A percentile compares a stretch with the other conserved stretches of the same genome.
Evolutionary conservation across 164 flowering plant genomes (phyloP).

Genomic region (Cinnamomum chago): DNA sequence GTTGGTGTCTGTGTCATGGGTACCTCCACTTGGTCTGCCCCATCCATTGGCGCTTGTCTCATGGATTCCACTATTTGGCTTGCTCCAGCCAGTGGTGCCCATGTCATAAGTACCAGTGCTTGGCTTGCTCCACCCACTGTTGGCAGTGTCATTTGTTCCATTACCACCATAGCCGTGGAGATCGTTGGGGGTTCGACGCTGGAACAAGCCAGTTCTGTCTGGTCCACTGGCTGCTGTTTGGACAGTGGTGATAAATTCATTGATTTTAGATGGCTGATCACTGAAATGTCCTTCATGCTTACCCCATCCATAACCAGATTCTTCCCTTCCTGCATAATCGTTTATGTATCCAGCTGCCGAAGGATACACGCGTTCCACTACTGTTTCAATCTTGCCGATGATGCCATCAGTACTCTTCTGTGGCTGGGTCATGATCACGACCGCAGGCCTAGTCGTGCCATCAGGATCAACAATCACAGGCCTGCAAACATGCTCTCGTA

Average conservation of each 20-base stretch:
- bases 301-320: conserved; percentile 10
- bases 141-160: not conserved
- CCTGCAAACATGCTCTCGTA: conserved; percentile 24
- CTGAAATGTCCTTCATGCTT: conserved; percentile 8
- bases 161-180: not conserved
- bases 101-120: conserved; percentile 2
- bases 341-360: conserved; percentile 6
- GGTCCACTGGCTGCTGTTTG: conserved; percentile 30
- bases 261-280: conserved; percentile 26
- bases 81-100: conserved; percentile 10
- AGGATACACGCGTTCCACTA: conserved; percentile 22
- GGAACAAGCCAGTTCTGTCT: conserved; percentile 7
- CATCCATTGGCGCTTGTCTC: not conserved
- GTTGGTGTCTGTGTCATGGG: conserved; percentile 2
- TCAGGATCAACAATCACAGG: conserved; percentile 37
- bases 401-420: conserved; percentile 2
- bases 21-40: not conserved
- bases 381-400: conserved; percentile 22
- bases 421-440: conserved; percentile 14
- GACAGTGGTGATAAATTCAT: conserved; percentile 23
- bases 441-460: conserved; percentile 27
- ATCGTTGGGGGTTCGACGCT: conserved; percentile 19
- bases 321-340: conserved; percentile 10
- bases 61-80: conserved; percentile 1
- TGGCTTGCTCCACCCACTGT: not conserved